A percentile compares a stretch with the other conserved stretches of the same genome.
These are phyloP conservation scores for Nothophoma quercina DNA, from an alignment of 2,329 filamentous ascomycete genomes.

Conservation along the genomic window DNA sequence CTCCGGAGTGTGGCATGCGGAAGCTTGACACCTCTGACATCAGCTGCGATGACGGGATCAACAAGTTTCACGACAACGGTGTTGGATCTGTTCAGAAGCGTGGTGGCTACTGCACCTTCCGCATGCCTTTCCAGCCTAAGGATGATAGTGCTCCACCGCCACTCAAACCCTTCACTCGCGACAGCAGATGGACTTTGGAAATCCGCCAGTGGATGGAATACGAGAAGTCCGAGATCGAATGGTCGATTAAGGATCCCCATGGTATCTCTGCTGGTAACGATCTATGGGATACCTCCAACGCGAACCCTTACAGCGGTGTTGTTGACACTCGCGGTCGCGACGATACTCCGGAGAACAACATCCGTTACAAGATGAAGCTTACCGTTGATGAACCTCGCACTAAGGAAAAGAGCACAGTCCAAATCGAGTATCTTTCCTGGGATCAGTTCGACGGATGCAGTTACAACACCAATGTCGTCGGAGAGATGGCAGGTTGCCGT, in stretches of 20 bases:
- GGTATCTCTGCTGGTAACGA: background rate
- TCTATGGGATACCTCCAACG: background rate
- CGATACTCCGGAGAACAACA: background rate
- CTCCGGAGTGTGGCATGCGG: background rate
- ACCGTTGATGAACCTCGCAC: background rate
- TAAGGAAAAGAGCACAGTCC: background rate
- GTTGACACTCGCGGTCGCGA: background rate
- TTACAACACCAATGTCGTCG: too few relatives aligned
- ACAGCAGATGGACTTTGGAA: slow-evolving; percentile 21
- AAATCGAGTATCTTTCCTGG: background rate
- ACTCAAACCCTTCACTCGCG: background rate
- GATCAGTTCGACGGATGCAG: background rate
- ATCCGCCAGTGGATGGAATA: slow-evolving; percentile 23
- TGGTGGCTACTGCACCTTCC: slow-evolving; percentile 3
- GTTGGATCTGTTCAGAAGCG: slow-evolving; percentile 9
- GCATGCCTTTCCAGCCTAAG: slow-evolving; percentile 1
- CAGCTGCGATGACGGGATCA: background rate
- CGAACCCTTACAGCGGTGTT: background rate
- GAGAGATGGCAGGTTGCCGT: too few relatives aligned
- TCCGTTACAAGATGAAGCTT: slow-evolving; percentile 1
- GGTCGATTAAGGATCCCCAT: slow-evolving; percentile 27
- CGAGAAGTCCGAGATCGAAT: slow-evolving; percentile 17
- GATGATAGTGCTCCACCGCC: background rate
- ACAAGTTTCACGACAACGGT: slow-evolving; percentile 1
- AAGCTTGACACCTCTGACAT: background rate